Evolutionary conservation across 2,329 filamentous ascomycete species (phyloP), one percentile per base, ranked within the genome.

Genomic region (Verticillium nonalfalfae): DNA sequence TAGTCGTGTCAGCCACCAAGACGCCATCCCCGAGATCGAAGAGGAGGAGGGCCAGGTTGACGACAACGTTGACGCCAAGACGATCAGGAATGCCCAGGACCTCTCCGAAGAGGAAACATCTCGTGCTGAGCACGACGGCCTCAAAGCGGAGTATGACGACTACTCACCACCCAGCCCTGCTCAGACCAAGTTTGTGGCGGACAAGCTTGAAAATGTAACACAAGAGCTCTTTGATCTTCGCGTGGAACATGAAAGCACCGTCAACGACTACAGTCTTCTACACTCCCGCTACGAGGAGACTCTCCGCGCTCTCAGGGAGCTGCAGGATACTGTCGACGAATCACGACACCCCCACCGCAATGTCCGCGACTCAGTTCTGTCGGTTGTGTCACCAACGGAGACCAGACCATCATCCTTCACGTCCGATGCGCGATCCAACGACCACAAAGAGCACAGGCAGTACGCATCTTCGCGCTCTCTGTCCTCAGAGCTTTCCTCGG

Each of bases 271-370:
- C 68, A 90, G 96, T 65, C 77, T 87, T 56, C 87, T 99, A 33
- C 88, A 93, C 61, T 82, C 87, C 67, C 98, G 97, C 74, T 99
- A 99, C 68, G 91, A 97, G 70, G 89, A 96, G 69, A 90, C 93
- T 5, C 79, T 99, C 64, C 89, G 89, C 57, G 87, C 90, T 10
- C 75, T 99, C 52, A 88, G 91, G 6, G 90, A 95, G 72, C 81
- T 98, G 57, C 93, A 97, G 73, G 94, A 97, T 71, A 84, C 85
- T 34, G 81, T 93, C 39, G 91, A 97, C 68, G 92, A 96, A 76
- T 83, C 88, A 35, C 86, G 88, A 38, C 90, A 92, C 70, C 80
- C 84, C 60, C 74, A 73, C 66, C 78, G 75, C 64, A 76, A 73
- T 57, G 74, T 78, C 65, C 79, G 85, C 61, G 80, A 87, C 71